These are phyloP conservation scores for Gypsophila paniculata DNA, from an alignment of 179 eudicot species.

Conservation along the genomic window DNA sequence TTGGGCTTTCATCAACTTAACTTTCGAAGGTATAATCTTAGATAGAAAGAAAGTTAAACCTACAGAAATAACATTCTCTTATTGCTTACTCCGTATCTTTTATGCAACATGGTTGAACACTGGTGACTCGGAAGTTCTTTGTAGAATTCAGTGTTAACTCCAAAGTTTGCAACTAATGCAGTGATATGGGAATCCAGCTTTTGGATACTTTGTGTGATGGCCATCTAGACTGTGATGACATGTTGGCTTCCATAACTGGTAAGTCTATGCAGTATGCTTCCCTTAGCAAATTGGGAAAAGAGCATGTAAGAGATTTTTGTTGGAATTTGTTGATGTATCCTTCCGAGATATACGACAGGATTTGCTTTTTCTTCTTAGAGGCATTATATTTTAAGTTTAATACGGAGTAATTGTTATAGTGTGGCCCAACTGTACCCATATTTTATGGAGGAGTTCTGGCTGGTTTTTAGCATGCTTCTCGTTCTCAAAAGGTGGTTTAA, in stretches of 20 bases:
- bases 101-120: conserved; percentile 2
- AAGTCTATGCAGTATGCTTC: conserved; percentile 12
- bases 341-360: too few species aligned
- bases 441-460: too few species aligned
- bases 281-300: background rate
- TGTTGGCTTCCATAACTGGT: conserved; percentile 79
- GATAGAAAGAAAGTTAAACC: background rate
- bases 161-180: conserved; percentile 1
- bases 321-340: too few species aligned
- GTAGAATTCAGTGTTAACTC: conserved; percentile 1
- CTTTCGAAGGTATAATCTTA: conserved; percentile 12
- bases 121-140: background rate
- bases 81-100: background rate
- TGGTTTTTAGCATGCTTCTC: too few species aligned
- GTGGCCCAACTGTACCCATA: too few species aligned
- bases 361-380: too few species aligned
- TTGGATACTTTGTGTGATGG: conserved; percentile 69
- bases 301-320: background rate
- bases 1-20: conserved; percentile 83
- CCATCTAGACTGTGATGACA: conserved; percentile 58
- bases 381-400: too few species aligned
- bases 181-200: conserved; percentile 44
- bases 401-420: too few species aligned
- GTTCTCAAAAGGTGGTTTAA: too few species aligned
- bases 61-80: background rate